Evolutionary conservation across 352 stramenopile genomes (phyloP).

Genomic region (Globisporangium emineosum): DNA sequence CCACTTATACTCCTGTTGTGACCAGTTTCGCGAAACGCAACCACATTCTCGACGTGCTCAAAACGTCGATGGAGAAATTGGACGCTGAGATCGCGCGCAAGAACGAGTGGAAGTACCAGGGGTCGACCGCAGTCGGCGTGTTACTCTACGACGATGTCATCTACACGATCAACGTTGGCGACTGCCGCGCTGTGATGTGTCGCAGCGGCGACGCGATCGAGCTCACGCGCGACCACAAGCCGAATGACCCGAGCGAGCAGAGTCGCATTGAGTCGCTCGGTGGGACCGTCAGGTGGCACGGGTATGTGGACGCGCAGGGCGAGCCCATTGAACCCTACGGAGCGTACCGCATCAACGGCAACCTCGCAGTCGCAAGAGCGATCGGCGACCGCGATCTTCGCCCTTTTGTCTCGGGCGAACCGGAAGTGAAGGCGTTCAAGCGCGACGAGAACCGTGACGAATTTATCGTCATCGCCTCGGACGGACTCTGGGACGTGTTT

Average conservation of each 20-base stretch:
- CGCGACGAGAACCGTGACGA: conserved; percentile 81
- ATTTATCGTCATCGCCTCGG: conserved; percentile 92
- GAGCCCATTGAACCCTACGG: conserved; percentile 88
- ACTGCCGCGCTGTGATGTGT: conserved; percentile 93
- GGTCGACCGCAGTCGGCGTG: conserved; percentile 72
- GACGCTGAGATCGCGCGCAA: conserved; percentile 59
- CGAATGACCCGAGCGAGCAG: conserved; percentile 78
- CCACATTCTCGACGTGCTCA: conserved; percentile 40
- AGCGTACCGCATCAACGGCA: conserved; percentile 91
- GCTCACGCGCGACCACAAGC: conserved; percentile 89
- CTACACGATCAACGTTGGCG: conserved; percentile 91
- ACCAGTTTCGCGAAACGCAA: conserved; percentile 19
- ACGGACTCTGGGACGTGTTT: conserved; percentile 95
- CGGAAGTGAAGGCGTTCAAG: conserved; percentile 77
- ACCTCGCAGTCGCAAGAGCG: conserved; percentile 88
- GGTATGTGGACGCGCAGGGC: conserved; percentile 78
- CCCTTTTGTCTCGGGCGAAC: conserved; percentile 81
- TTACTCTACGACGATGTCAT: conserved; percentile 76
- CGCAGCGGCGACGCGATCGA: conserved; percentile 66
- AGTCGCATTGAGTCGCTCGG: conserved; percentile 74
- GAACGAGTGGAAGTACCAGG: conserved; percentile 77
- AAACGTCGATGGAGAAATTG: conserved; percentile 43
- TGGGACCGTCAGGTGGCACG: conserved; percentile 89
- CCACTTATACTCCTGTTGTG: not conserved
- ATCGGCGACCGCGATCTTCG: conserved; percentile 89